Base-by-base conservation (phyloP, 1,284 basidiomycete genomes). In the Wolfiporia cocos region DNA sequence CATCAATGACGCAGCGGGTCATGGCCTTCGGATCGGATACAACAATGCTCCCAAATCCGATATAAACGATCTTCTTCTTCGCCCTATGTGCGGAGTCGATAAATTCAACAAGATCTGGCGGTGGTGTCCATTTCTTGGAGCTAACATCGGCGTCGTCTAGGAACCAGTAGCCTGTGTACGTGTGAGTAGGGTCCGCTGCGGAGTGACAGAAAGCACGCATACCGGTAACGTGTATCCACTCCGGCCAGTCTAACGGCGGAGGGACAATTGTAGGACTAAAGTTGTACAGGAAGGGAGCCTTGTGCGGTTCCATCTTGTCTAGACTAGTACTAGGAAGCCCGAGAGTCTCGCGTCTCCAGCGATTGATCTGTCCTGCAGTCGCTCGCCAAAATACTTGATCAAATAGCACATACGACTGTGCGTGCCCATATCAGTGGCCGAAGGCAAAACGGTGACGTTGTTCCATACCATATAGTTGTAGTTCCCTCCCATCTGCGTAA, bases 351-450 rank as follows among this genome's bases (percentile, higher is more conserved):
- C 83, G 78, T 21, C 96, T 74, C 92, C 93, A 99, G 33, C 89
- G 78, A 59, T 99, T 99, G 57, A 99, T 86, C 61, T 98, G 95
- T 1, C 89, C 86, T 2, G 94, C 76, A 33, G 84, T 95, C 6
- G 89, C 93, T 40, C 89, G 76, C 95, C 95, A 99, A 65, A 99
- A 96, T 28, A 99, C 88, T 68, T 97, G 93, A 60, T 99, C 95
- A 58, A 98, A 98, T 76, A 92, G 80, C 44, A 91, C 87, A 59
- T 91, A 92, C 4, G 88, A 83, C 83, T 15, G 14, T 14, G 26
- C n/a, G n/a, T n/a, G n/a, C n/a, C n/a, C n/a, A n/a, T n/a, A n/a
- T n/a, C n/a, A n/a, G n/a, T n/a, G n/a, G n/a, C n/a, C n/a, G n/a
- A n/a, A n/a, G n/a, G n/a, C n/a, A n/a, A n/a, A n/a, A n/a, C n/a